Evolutionary conservation across 2,329 filamentous ascomycete genomes (phyloP).

Genomic region (Reticulascus tulasneorum): DNA sequence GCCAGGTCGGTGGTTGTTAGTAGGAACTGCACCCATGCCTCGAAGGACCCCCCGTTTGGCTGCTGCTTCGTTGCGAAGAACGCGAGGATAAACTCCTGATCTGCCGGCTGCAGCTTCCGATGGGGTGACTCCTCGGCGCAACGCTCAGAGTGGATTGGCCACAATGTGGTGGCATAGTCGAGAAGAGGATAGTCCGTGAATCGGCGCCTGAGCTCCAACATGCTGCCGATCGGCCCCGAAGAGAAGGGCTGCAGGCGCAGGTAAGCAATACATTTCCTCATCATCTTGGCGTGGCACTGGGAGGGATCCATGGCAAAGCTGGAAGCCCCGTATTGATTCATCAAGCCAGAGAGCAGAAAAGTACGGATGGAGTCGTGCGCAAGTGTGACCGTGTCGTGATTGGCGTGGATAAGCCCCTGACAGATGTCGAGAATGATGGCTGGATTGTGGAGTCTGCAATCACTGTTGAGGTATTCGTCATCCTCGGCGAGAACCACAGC

Average conservation of each 20-base stretch:
- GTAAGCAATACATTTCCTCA: constrained; percentile 19
- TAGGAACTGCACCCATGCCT: constrained; percentile 20
- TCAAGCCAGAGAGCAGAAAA: constrained; percentile 17
- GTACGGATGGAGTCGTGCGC: constrained; percentile 20
- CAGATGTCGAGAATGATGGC: constrained; percentile 16
- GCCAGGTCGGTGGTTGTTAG: constrained; percentile 6
- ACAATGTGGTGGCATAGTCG: constrained; percentile 14
- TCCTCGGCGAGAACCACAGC: constrained; percentile 21
- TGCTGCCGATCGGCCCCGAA: constrained; percentile 9
- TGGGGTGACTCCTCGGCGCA: background rate
- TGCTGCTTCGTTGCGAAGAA: constrained; percentile 18
- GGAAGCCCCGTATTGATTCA: constrained; percentile 14
- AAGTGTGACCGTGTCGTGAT: constrained; percentile 14
- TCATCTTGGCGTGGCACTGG: constrained; percentile 13
- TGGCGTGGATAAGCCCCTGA: constrained; percentile 14
- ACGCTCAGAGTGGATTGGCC: constrained; percentile 19
- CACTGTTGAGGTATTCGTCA: constrained; percentile 18
- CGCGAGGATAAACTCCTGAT: constrained; percentile 15
- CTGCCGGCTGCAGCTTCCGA: constrained; percentile 5
- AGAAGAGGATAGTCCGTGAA: constrained; percentile 12
- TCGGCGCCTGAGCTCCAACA: constrained; percentile 1
- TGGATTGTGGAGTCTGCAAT: constrained; percentile 17
- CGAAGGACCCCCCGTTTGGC: constrained; percentile 15
- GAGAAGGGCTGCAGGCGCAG: constrained; percentile 15
- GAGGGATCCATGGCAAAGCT: constrained; percentile 15